Conservation (phyloP, 495 filamentous ascomycete genomes). For the Penicillium lividum region DNA sequence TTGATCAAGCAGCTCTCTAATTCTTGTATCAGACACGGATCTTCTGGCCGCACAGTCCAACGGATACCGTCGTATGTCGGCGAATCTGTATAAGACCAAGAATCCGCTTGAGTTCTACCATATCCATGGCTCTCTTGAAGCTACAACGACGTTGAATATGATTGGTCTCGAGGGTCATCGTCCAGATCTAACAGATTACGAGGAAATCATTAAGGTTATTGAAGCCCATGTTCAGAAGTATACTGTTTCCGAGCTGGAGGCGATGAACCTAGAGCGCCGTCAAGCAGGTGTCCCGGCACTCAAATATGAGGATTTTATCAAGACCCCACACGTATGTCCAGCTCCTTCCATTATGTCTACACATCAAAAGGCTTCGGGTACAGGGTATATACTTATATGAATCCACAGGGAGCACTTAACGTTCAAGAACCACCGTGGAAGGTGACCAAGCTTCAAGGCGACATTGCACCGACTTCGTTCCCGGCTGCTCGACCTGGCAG, state of each 20-base stretch:
- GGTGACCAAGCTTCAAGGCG: conserved; percentile 46
- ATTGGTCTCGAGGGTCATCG: conserved; percentile 65
- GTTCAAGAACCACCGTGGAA: conserved; percentile 55
- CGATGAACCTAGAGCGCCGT: conserved; percentile 57
- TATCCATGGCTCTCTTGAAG: conserved; percentile 76
- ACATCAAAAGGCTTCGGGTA: neutral
- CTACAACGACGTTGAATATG: conserved; percentile 67
- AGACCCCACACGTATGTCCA: conserved; percentile 57
- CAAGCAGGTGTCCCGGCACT: conserved; percentile 69
- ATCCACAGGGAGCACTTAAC: conserved; percentile 46
- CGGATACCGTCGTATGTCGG: conserved; percentile 71
- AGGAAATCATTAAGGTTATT: conserved; percentile 65
- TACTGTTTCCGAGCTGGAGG: conserved; percentile 63
- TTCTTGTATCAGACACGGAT: conserved; percentile 61
- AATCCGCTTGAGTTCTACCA: conserved; percentile 68
- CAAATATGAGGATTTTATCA: conserved; percentile 64
- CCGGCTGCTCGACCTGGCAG: conserved; percentile 29
- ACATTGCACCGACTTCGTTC: conserved; percentile 57
- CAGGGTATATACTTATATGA: conserved; percentile 14
- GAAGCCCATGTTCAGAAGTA: conserved; percentile 64
- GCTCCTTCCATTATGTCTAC: neutral
- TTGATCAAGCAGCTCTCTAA: neutral
- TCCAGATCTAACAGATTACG: conserved; percentile 65
- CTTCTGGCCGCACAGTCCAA: conserved; percentile 68
- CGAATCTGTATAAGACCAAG: conserved; percentile 73